Evolutionary conservation across 805 yeast genomes (phyloP), one percentile per base, ranked within the genome.

Genomic region (Helenozyma rhizophorensis): DNA sequence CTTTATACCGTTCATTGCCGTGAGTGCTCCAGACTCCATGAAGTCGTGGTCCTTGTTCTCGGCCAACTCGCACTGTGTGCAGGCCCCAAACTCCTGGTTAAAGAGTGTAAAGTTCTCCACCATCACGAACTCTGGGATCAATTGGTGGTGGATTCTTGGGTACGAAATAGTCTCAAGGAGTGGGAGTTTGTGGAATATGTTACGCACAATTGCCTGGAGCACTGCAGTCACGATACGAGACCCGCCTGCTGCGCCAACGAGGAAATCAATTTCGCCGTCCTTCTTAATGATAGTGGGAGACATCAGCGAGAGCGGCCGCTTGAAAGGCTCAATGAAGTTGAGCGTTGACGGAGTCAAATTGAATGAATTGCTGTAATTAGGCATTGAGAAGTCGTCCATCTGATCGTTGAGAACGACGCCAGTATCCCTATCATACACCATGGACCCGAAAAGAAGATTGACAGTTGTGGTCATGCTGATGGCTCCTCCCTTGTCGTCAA

Each of bases 231-330:
- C 69, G 31, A 90, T 90, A 34, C 93, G 66, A 6, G 93, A 81
- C 0, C 97, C 97, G 8, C 98, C 98, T 2, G 97, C 94, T 1
- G 96, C 93, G 0, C 97, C 97, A 37, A 90, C 71, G 4, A 83
- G 74, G 6, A 39, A 25, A 13, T 75, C 62, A 1, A 85, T 60
- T 29, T 35, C 29, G n/a, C 48, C 50, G 10, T 39, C 31, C 14
- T 40, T 42, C 18, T 32, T 32, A 9, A 66, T 47, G 19, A 90
- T 77, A 0, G 86, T 73, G 3, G 97, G 97, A 0, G 85, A 73
- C 21, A 83, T 75, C 2, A 95, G 85, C 4, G 94, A 83, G 26
- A 90, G 64, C 2, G 98, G 97, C 40, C 97, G 68, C 47, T 81
- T 83, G 38, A 60, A 70, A 0, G 96, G 94, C 28, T 65, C 70